Conservation (phyloP, 2,329 filamentous ascomycete genomes). For the Xylaria sp. region DNA sequence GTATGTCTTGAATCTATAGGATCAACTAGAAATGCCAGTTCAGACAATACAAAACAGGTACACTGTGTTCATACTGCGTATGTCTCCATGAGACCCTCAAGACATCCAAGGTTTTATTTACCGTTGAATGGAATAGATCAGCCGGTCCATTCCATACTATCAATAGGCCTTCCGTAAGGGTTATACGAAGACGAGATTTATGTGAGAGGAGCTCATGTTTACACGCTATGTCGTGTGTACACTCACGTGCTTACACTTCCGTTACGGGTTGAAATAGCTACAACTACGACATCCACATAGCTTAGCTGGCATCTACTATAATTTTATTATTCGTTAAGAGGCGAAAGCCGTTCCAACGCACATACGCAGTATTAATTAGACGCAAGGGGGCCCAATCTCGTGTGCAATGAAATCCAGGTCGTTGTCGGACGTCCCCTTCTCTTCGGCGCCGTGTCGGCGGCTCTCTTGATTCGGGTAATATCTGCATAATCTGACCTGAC, state of each 20-base stretch:
- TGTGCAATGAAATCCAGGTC: constrained; percentile 9
- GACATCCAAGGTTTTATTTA: not conserved
- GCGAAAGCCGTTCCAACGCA: not conserved
- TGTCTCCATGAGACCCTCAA: not conserved
- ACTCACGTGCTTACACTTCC: constrained; percentile 1
- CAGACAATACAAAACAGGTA: not conserved
- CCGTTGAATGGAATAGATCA: not conserved
- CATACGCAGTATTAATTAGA: not conserved
- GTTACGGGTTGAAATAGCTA: not conserved
- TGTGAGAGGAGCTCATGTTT: not conserved
- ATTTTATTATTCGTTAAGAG: not conserved
- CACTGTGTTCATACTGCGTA: not conserved
- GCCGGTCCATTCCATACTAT: not conserved
- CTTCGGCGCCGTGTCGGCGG: constrained; percentile 30
- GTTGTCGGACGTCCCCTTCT: not conserved
- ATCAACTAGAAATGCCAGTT: not conserved
- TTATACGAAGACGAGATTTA: too few relatives aligned
- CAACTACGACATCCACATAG: not conserved
- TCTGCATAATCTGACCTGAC: constrained; percentile 11
- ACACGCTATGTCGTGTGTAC: not conserved
- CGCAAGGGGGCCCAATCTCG: not conserved
- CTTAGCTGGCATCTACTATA: constrained; percentile 2
- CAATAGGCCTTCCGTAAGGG: not conserved
- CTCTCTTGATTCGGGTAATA: constrained; percentile 10
- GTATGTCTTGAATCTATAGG: not conserved